Base-by-base conservation (phyloP, 2,329 filamentous ascomycete genomes). In the Penicillium fuscoglaucum region DNA sequence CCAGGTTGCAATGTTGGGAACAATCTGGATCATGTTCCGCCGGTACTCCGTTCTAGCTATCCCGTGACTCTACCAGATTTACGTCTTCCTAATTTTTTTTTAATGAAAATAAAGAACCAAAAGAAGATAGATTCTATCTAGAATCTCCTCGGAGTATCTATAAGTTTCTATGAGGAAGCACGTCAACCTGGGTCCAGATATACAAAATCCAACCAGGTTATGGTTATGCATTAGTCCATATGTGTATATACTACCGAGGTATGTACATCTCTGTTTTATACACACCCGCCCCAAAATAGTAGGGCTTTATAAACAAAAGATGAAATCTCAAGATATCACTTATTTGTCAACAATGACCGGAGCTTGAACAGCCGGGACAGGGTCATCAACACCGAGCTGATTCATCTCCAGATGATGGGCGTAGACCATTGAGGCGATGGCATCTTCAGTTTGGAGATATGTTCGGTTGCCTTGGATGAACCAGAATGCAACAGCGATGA, bases 401-500 rank as follows among this genome's bases (percentile, higher is more conserved):
- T 58, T 54, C 21, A 58, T 57, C 44, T 71, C 68, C 52, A 71
- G 40, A 24, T 68, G 61, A 52, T 69, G 68, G 28, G 69, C 69
- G 31, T 68, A 64, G 33, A 69, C 61, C 63, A 71, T 69, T 26
- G 68, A 61, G 12, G 63, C 67, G 35, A 69, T 64, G 6, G 70
- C 62, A 61, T 70, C 66, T 44, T 72, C 71, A 0, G 70, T 71
- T 58, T 66, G 64, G 19, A 75, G 63, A 72, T 80, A 69, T 47
- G 76, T 71, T 26, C 68, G 65, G 5, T 75, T 74, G 1, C 82
- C 82, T 63, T 78, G 76, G 40, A 81, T 52, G 39, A 83, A 70
- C 82, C 82, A 84, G 59, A 84, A 84, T 0, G 69, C 74, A 1
- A 83, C 40, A 0, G 81, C 74, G 8, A 84, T 73, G 3, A 83